Evolutionary conservation across 495 filamentous ascomycete genomes (phyloP), one percentile per base, ranked within the genome.

Genomic region (Annulohypoxylon maeteangense): DNA sequence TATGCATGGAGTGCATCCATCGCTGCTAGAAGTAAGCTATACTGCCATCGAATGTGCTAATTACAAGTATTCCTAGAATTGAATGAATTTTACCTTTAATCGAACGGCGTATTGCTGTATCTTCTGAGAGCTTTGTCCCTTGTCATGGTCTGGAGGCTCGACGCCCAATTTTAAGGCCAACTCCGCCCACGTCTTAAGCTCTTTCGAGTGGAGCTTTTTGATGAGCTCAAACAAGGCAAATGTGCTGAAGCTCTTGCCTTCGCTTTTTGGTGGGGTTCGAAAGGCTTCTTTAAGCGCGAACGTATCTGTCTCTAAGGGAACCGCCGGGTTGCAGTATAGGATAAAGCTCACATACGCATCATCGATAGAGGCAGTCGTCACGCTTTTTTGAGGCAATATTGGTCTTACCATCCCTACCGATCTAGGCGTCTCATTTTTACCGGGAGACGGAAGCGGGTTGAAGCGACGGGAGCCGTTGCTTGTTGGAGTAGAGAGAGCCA

Each of bases 1-100:
- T 88, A 76, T 98, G 95, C 92, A 97, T 97, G 0, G 95, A 95
- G 75, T 92, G 93, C 92, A 99, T 95, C 95, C 95, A 99, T 64
- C 95, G 88, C 92, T 97, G 64, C 34, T 45, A 62, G 29, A 64
- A 56, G 66, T 67, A 23, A 77, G 65, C 60, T 42, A 63, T 14
- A 62, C 44, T 40, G 23, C 18, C 10, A 25, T 38, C 12, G 38
- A 62, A 48, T 42, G 12, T 47, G 42, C 7, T 5, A 5, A 14
- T 42, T 8, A 56, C 18, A 11, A n/a, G 14, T 38, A 27, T 44
- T 51, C 22, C 3, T 62, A 10, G 12, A 36, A 23, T 29, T 18
- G 22, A 47, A 38, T 60, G 20, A 7, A 76, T 83, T 65, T 70
- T 82, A 94, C 93, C 88, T 98, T 98, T 45, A 98, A 82, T 55